These are phyloP conservation scores for Pestalotiopsis sp. DNA, from an alignment of 2,329 filamentous ascomycete genomes.

Conservation along the genomic window DNA sequence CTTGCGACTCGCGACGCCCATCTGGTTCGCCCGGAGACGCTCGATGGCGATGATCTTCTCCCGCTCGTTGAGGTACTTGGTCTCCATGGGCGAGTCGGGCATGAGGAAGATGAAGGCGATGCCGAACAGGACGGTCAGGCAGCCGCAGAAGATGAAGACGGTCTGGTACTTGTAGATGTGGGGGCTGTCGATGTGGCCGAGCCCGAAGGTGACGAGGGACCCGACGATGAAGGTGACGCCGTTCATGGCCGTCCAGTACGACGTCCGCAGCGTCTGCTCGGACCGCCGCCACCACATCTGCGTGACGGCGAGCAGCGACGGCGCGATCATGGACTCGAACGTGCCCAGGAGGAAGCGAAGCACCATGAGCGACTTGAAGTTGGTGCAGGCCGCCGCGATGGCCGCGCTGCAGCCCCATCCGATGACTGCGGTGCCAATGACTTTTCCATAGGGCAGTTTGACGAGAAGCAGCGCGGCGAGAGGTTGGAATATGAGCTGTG, in stretches of 20 bases:
- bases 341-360: slow-evolving; percentile 47
- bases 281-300: slow-evolving; percentile 57
- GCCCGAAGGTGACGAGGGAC: slow-evolving; percentile 56
- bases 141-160: slow-evolving; percentile 51
- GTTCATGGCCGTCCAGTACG: slow-evolving; percentile 58
- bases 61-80: slow-evolving; percentile 61
- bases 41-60: slow-evolving; percentile 72
- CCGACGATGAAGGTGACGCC: slow-evolving; percentile 57
- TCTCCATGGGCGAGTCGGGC: slow-evolving; percentile 65
- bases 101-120: slow-evolving; percentile 57
- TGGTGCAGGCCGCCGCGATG: slow-evolving; percentile 53
- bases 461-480: slow-evolving; percentile 54
- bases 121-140: slow-evolving; percentile 54
- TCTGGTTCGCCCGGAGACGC: slow-evolving; percentile 73
- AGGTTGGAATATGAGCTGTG: slow-evolving; percentile 61
- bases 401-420: slow-evolving; percentile 55
- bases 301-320: slow-evolving; percentile 53
- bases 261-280: slow-evolving; percentile 52
- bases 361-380: slow-evolving; percentile 47
- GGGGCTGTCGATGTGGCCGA: slow-evolving; percentile 47
- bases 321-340: slow-evolving; percentile 53
- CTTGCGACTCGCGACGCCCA: slow-evolving; percentile 71
- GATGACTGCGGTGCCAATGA: slow-evolving; percentile 52
- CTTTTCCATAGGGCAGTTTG: slow-evolving; percentile 56
- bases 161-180: slow-evolving; percentile 54